A percentile compares a stretch with the other conserved stretches of the same genome.
These are phyloP conservation scores for Arthrobotrys megalospora DNA, from an alignment of 2,329 filamentous ascomycete species.

Conservation along the genomic window DNA sequence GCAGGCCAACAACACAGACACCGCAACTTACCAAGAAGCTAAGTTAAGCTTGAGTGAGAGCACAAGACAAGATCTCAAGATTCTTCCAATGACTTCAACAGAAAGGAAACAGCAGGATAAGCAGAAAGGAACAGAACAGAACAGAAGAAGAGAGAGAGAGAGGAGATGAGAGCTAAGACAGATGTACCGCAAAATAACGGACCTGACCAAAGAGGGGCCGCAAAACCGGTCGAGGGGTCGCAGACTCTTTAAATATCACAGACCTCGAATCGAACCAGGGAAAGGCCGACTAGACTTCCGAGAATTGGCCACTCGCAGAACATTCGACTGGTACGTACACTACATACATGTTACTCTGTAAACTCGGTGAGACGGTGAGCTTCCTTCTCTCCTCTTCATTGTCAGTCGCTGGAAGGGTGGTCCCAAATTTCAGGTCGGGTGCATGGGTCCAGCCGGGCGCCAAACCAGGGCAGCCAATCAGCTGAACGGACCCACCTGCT, in stretches of 20 bases:
- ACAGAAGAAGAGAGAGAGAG: slow-evolving; percentile 4
- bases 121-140: not conserved
- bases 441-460: slow-evolving; percentile 60
- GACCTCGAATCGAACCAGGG: not conserved
- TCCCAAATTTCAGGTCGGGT: slow-evolving; percentile 54
- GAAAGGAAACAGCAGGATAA: not conserved
- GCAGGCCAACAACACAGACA: slow-evolving; percentile 2
- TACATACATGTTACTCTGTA: too few species aligned
- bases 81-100: not conserved
- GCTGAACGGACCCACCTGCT: slow-evolving; percentile 52
- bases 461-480: slow-evolving; percentile 61
- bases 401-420: slow-evolving; percentile 19
- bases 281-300: not conserved
- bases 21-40: slow-evolving; percentile 9
- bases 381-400: slow-evolving; percentile 1
- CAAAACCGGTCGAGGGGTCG: slow-evolving; percentile 25
- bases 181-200: slow-evolving; percentile 31
- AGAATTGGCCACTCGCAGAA: slow-evolving; percentile 32
- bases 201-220: slow-evolving; percentile 22
- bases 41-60: not conserved
- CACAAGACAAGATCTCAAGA: slow-evolving; percentile 1
- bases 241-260: slow-evolving; percentile 59
- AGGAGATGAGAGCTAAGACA: not conserved
- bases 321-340: not conserved
- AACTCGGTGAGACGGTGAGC: slow-evolving; percentile 12